phyloP scores from a whole-genome alignment of 1,284 basidiomycete species.

The Malassezia sp. region DNA sequence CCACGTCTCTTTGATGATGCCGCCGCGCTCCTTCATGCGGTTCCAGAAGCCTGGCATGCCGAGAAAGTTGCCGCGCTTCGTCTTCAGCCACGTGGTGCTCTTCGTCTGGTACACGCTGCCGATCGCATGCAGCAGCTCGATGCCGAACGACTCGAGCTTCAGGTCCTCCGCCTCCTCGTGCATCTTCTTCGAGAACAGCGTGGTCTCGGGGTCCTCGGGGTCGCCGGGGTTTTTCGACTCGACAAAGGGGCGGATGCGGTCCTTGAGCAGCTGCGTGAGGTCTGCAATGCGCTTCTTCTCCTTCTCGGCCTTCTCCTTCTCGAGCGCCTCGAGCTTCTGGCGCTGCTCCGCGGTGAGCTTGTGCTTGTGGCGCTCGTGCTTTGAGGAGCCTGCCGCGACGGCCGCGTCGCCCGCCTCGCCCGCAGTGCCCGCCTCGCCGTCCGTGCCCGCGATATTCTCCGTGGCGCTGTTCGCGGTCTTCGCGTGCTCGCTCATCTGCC shows the following conservation, averaged over 20 bases:
- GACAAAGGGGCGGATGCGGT: constrained; percentile 45
- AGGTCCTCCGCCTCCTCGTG: constrained; percentile 82
- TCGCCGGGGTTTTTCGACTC: constrained; percentile 71
- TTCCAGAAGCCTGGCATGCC: constrained; percentile 82
- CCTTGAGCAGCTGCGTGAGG: constrained; percentile 41
- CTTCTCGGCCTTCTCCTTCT: constrained; percentile 44
- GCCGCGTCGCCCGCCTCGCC: constrained; percentile 21
- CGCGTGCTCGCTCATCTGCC: constrained; percentile 52
- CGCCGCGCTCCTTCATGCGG: constrained; percentile 82
- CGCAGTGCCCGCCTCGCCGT: constrained; percentile 18
- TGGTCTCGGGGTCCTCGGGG: constrained; percentile 64
- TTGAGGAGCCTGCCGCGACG: constrained; percentile 47
- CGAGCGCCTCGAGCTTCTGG: constrained; percentile 41
- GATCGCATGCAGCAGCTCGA: constrained; percentile 59
- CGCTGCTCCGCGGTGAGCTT: constrained; percentile 69
- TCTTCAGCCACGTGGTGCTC: constrained; percentile 78
- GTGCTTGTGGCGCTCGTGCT: constrained; percentile 45
- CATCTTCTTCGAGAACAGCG: constrained; percentile 60
- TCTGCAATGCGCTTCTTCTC: constrained; percentile 42
- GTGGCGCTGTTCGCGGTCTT: constrained; percentile 18
- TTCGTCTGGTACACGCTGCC: constrained; percentile 78
- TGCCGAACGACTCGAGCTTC: constrained; percentile 94
- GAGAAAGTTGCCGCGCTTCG: constrained; percentile 59
- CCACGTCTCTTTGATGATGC: constrained; percentile 53
- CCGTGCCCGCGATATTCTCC: constrained; percentile 14